Base-by-base conservation (phyloP, 2,329 filamentous ascomycete species). In the Xenoacremonium recifei region DNA sequence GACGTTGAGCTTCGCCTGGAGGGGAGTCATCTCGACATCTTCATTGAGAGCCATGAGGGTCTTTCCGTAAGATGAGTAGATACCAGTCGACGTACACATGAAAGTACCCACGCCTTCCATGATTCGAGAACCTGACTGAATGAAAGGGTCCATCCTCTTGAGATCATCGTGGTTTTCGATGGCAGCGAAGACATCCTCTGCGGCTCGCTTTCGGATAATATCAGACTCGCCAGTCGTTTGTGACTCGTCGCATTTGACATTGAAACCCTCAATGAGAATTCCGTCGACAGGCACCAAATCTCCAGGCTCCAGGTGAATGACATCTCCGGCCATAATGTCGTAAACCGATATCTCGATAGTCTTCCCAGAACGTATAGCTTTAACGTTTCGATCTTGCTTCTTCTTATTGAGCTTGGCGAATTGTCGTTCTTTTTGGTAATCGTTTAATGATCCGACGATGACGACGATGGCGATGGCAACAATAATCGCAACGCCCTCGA, bases 191-290 rank as follows among this genome's bases (percentile, higher is more conserved):
- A 88, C 87, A 18, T 87, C 83, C 36, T 87, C 82, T 30, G 73
- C 83, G 5, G 78, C 60, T 21, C 69, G 74, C 64, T 89, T 89
- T 61, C 79, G 82, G 56, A 89, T 79, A 25, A 88, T 74, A 51
- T 89, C 85, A 2, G 85, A 89, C 66, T 89, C 85, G 54, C 85
- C 85, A n/a, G 85, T 89, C 2, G 85, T 82, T 50, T 87, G 85
- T 4, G 84, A 87, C 63, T 89, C 85, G 63, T 89, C 85, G 51
- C 85, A 89, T 58, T 86, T 88, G 55, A 89, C 73, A 47, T 85
- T 82, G 62, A 85, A 85, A 10, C 85, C 85, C 45, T 85, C 74
- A 40, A 89, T 84, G 42, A 87, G 77, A 38, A 89, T 72, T 44
- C 85, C 85, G 51, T 89, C 85, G 2, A 86, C 85, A 1, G 85